Conservation (phyloP, 768 basidiomycete species). For the Termitomyces titanicus region DNA sequence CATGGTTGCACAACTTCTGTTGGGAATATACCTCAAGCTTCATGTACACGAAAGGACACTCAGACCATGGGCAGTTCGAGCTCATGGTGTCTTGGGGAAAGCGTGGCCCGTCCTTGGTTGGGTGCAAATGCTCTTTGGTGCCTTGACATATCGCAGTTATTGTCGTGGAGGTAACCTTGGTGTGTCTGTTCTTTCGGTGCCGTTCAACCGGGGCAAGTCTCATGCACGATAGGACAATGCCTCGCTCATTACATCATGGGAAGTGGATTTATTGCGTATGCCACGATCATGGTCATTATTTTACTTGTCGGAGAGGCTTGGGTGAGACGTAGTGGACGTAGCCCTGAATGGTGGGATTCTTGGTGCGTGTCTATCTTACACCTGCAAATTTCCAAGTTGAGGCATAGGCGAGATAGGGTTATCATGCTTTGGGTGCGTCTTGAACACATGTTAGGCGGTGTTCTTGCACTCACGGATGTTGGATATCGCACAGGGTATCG, state of each 20-base stretch:
- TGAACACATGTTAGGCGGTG: not conserved
- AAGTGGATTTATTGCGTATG: constrained; percentile 88
- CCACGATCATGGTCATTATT: constrained; percentile 73
- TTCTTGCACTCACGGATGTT: not conserved
- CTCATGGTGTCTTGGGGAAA: constrained; percentile 82
- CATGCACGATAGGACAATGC: constrained; percentile 55
- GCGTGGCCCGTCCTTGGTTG: constrained; percentile 82
- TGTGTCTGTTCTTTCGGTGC: constrained; percentile 15
- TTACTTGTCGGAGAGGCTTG: constrained; percentile 76
- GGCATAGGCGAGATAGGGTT: constrained; percentile 23
- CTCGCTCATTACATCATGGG: constrained; percentile 90
- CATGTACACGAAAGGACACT: constrained; percentile 80
- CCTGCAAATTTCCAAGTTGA: not conserved
- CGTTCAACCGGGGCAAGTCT: not conserved
- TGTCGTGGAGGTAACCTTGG: constrained; percentile 74
- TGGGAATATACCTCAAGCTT: constrained; percentile 89
- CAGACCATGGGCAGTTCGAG: constrained; percentile 65
- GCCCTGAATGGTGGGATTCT: constrained; percentile 87
- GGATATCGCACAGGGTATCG: constrained; percentile 43
- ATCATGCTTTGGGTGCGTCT: constrained; percentile 49
- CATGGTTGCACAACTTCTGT: constrained; percentile 57
- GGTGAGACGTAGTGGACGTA: constrained; percentile 64
- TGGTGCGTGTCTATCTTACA: constrained; percentile 39
- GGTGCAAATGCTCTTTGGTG: constrained; percentile 88
- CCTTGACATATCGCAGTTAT: constrained; percentile 68